Conservation (phyloP, 1,284 basidiomycete genomes). For the Porodaedalea pini region DNA sequence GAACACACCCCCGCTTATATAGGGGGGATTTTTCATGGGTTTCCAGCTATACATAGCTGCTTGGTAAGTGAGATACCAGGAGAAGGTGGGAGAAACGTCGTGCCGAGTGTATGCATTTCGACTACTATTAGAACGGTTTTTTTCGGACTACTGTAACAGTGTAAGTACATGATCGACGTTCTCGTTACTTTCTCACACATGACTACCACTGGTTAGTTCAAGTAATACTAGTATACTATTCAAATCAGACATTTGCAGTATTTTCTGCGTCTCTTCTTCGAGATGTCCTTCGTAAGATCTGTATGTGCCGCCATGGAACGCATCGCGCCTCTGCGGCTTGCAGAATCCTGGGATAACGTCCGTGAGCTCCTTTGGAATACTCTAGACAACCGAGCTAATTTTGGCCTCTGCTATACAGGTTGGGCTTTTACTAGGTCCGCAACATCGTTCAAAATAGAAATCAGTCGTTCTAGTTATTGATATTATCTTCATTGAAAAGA, state of each 20-base stretch:
- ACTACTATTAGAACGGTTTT: too few relatives aligned
- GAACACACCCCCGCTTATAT: too few relatives aligned
- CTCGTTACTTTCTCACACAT: too few relatives aligned
- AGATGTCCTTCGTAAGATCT: conserved; percentile 43
- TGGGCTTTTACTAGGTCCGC: conserved; percentile 73
- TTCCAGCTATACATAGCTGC: too few relatives aligned
- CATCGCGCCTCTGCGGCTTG: conserved; percentile 81
- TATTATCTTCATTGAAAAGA: conserved; percentile 46
- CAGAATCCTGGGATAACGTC: conserved; percentile 91
- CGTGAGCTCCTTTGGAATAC: conserved; percentile 31
- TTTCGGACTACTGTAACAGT: too few relatives aligned
- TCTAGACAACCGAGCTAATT: conserved; percentile 2
- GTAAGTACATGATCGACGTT: too few relatives aligned
- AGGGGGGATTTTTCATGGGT: too few relatives aligned
- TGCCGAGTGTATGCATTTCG: too few relatives aligned
- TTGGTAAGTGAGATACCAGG: too few relatives aligned
- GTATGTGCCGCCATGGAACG: conserved; percentile 67
- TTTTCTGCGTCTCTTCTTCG: not conserved
- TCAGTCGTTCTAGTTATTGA: not conserved
- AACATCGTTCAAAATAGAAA: conserved; percentile 1
- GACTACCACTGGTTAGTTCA: too few relatives aligned
- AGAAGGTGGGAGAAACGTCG: too few relatives aligned
- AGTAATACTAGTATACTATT: not conserved
- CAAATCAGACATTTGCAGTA: not conserved
- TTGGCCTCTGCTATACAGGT: conserved; percentile 47